A percentile compares a stretch with the other conserved stretches of the same genome.
phyloP scores from a whole-genome alignment of 768 basidiomycete genomes.

The Xerocomellus chrysenteron region DNA sequence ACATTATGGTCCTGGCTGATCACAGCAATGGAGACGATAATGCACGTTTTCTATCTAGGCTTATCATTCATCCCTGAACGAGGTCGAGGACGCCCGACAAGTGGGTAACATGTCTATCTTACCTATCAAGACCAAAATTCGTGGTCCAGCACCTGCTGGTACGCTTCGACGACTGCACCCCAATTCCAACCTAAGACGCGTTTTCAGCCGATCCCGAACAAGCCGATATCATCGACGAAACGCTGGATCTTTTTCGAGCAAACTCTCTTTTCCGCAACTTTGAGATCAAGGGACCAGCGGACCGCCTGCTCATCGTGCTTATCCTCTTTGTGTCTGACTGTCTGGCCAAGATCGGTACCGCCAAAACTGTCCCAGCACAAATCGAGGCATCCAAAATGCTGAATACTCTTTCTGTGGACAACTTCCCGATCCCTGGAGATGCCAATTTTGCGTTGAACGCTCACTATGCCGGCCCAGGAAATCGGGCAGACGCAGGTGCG shows the following conservation, averaged over 20 bases:
- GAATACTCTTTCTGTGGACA: constrained; percentile 91
- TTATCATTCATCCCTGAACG: constrained; percentile 94
- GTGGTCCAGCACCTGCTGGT: constrained; percentile 90
- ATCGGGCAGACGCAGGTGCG: constrained; percentile 79
- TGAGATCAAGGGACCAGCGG: constrained; percentile 97
- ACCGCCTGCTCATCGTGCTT: constrained; percentile 93
- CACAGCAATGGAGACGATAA: constrained; percentile 1
- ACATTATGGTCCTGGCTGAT: background rate
- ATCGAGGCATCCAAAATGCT: constrained; percentile 86
- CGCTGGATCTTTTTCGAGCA: constrained; percentile 94
- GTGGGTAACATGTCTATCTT: constrained; percentile 90
- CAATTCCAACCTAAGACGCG: constrained; percentile 12
- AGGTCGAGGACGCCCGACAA: constrained; percentile 73
- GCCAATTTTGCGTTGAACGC: constrained; percentile 92
- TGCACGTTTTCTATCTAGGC: constrained; percentile 51
- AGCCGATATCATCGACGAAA: constrained; percentile 93
- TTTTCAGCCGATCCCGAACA: constrained; percentile 69
- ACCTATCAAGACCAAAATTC: constrained; percentile 87
- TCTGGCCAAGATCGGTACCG: constrained; percentile 80
- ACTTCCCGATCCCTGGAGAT: constrained; percentile 92
- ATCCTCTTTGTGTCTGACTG: constrained; percentile 99
- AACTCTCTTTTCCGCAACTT: constrained; percentile 99
- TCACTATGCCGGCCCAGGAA: constrained; percentile 80
- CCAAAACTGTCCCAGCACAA: constrained; percentile 66
- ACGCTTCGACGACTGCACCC: constrained; percentile 18